Percentiles rank a stretch among this genome's conserved stretches.
These are phyloP conservation scores for Colletotrichum melonis DNA, from an alignment of 2,329 filamentous ascomycete species.

Conservation along the genomic window DNA sequence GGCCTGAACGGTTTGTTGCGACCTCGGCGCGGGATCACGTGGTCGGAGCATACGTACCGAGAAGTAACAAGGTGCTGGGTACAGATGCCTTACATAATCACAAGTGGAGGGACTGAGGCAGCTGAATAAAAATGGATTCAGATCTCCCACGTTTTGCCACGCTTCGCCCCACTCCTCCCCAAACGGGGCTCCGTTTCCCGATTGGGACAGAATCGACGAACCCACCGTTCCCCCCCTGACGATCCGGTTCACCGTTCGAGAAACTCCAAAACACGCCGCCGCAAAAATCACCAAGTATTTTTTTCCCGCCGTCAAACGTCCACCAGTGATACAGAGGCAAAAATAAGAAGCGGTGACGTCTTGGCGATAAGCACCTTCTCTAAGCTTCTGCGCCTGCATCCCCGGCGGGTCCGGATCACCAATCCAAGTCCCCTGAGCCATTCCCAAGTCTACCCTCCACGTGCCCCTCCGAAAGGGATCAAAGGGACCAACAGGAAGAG, in stretches of 20 bases:
- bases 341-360: background rate
- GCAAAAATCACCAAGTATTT: background rate
- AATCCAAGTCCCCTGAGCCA: background rate
- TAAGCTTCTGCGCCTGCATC: background rate
- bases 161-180: background rate
- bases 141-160: background rate
- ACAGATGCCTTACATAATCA: background rate
- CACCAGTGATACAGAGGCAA: background rate
- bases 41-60: background rate
- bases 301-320: background rate
- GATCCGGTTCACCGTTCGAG: conserved; percentile 18
- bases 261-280: conserved; percentile 22
- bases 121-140: background rate
- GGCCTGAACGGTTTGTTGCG: background rate
- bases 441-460: background rate
- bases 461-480: too few species aligned
- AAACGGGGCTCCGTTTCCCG: background rate
- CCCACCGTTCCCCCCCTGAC: conserved; percentile 10
- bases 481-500: too few species aligned
- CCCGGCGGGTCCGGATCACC: background rate
- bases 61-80: too few species aligned
- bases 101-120: background rate
- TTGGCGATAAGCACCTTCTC: background rate
- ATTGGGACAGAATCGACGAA: conserved; percentile 1
- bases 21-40: conserved; percentile 5